Conservation (phyloP, 208 protist genomes). For the Acanthamoeba triangularis region DNA sequence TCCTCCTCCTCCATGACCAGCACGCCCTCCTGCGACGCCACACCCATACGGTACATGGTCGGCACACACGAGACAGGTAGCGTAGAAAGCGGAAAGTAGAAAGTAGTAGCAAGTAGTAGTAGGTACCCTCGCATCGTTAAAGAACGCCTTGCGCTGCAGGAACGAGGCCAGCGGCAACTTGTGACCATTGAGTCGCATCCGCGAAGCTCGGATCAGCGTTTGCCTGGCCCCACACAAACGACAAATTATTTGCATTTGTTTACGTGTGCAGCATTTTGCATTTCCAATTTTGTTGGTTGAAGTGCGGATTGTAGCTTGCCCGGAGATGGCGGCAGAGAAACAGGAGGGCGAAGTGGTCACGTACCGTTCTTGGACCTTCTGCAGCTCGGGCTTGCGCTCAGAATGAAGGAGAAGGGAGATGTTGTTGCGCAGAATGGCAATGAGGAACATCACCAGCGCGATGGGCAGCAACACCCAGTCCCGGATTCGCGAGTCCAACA, state of each 20-base stretch:
- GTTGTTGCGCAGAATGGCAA: slow-evolving; percentile 96
- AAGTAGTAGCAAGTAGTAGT: neutral
- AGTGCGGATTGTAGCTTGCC: neutral
- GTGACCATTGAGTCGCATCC: slow-evolving; percentile 77
- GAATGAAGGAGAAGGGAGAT: slow-evolving; percentile 76
- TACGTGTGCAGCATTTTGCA: no score
- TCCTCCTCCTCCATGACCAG: slow-evolving; percentile 88
- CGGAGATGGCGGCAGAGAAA: neutral
- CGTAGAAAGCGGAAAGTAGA: neutral
- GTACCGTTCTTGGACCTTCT: slow-evolving; percentile 81
- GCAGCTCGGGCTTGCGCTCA: slow-evolving; percentile 75
- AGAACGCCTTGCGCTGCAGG: slow-evolving; percentile 53
- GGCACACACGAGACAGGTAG: neutral
- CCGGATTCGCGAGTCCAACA: slow-evolving; percentile 96
- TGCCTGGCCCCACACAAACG: slow-evolving; percentile 7
- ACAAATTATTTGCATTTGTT: no score
- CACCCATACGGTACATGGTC: neutral
- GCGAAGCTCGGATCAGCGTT: slow-evolving; percentile 79
- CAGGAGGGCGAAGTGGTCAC: neutral
- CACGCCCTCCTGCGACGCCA: slow-evolving; percentile 61
- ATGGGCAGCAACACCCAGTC: slow-evolving; percentile 98
- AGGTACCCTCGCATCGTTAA: slow-evolving; percentile 1
- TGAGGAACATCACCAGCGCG: slow-evolving; percentile 95
- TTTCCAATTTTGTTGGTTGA: no score
- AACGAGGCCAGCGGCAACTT: slow-evolving; percentile 29